phyloP scores from a whole-genome alignment of 2,329 filamentous ascomycete genomes.

The Talaromyces sp. region DNA sequence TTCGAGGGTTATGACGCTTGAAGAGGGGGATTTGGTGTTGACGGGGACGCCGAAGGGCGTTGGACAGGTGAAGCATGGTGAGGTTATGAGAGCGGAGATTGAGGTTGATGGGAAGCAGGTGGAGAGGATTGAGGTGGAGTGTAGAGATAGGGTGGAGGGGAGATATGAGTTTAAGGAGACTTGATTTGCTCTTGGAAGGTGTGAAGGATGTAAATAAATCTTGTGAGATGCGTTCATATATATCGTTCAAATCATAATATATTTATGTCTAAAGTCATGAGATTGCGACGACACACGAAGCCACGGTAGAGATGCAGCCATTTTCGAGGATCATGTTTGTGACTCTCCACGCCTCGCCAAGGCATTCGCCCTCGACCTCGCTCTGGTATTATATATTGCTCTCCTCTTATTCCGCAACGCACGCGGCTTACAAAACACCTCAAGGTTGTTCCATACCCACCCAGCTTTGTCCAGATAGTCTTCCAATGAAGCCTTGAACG shows the following conservation, averaged over 20 bases:
- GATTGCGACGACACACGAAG: neutral
- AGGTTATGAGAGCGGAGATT: conserved; percentile 81
- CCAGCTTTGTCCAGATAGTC: conserved; percentile 24
- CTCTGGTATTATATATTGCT: neutral
- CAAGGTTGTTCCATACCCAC: conserved; percentile 29
- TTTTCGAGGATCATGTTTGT: too few species aligned
- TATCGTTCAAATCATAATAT: too few species aligned
- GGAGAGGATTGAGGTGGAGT: conserved; percentile 74
- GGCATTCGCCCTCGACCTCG: conserved; percentile 3
- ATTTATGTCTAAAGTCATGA: neutral
- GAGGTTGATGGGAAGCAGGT: conserved; percentile 77
- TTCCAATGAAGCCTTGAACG: conserved; percentile 22
- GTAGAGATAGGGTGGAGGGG: conserved; percentile 70
- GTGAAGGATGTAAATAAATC: neutral
- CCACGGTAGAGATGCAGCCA: too few species aligned
- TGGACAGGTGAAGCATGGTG: conserved; percentile 76
- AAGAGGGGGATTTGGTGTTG: conserved; percentile 86
- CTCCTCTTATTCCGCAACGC: neutral
- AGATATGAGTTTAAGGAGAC: conserved; percentile 75
- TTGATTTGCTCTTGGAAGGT: conserved; percentile 33
- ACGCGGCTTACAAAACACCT: conserved; percentile 10
- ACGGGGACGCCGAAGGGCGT: conserved; percentile 98
- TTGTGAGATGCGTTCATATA: neutral
- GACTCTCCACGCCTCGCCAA: neutral
- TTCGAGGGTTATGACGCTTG: conserved; percentile 88